Percentiles rank a stretch among this genome's conserved stretches.
Evolutionary conservation across 108 stramenopile species (phyloP).

Genomic region (Epipyxis sp.): DNA sequence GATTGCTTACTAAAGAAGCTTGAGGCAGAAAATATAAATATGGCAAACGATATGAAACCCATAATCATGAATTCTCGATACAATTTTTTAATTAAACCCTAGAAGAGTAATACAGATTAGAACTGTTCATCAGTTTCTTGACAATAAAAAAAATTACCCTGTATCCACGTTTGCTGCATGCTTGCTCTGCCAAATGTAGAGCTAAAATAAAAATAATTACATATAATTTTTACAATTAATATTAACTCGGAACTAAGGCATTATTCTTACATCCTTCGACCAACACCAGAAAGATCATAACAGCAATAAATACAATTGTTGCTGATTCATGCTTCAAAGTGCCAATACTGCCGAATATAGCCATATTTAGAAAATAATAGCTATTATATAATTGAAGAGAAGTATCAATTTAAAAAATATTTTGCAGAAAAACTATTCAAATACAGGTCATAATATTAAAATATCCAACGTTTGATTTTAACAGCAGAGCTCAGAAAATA

Average conservation of each 20-base stretch:
- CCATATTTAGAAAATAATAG: background rate
- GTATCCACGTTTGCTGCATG: background rate
- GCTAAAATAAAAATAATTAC: background rate
- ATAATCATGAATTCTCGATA: conserved; percentile 29
- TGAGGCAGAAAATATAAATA: background rate
- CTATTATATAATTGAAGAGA: background rate
- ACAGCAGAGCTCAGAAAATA: too few relatives aligned
- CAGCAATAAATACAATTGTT: background rate
- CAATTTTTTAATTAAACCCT: conserved; percentile 2
- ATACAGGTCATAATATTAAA: too few relatives aligned
- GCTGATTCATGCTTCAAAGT: background rate
- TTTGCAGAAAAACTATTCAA: background rate
- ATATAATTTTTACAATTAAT: background rate
- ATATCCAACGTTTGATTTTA: too few relatives aligned
- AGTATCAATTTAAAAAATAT: background rate
- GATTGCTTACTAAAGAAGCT: background rate
- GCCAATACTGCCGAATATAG: background rate
- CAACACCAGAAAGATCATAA: background rate
- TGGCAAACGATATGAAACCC: conserved; percentile 19
- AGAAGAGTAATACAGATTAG: background rate
- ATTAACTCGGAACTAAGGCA: background rate
- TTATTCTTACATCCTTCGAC: conserved; percentile 16
- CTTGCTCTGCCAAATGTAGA: background rate
- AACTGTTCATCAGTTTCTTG: background rate
- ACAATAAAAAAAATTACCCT: conserved; percentile 10